Evolutionary conservation across 306 rosid species (phyloP), one percentile per base, ranked within the genome.

Genomic region (Astragalus glycyphyllos): DNA sequence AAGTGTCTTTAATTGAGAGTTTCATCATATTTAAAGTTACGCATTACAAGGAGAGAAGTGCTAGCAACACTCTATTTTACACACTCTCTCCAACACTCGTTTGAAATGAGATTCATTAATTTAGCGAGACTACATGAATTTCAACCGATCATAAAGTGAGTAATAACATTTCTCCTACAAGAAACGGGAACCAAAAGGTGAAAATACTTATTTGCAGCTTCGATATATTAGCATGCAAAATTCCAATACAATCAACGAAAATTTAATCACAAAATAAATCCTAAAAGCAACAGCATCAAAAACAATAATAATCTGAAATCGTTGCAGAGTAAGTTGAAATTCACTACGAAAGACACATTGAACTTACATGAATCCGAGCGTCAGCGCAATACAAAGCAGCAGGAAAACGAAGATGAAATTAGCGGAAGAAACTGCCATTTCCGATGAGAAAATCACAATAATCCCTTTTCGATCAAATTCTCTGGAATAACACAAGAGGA

Each of bases 311-410:
- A 58, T 13, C 5, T 1, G 14, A 59, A 45, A 69, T 16, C 58
- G 58, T 42, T n/a, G 4, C 6, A 50, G 35, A 53, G 35, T 50
- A 49, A 32, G n/a, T 42, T 13, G 69, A 67, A 74, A 67, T 31
- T 29, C 40, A 11, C 8, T 13, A 47, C 8, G 53, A n/a, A n/a
- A 44, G 32, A 57, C 11, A 13, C 63, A 34, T 40, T 5, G 51
- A 53, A 82, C 90, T 82, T 81, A 94, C 98, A 85, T 82, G 88
- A 86, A 89, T 47, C 75, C 2, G 69, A 90, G 11, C 85, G 83
- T 76, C 65, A 85, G 34, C 8, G 74, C 77, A 70, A 77, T 41
- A 55, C 89, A 83, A 73, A 87, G 7, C 5, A 88, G 44, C 74
- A 84, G 70, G 82, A 89, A 84, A 7, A 76, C 78, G 53, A 68